Percentiles rank a stretch among this genome's conserved stretches.
phyloP scores from a whole-genome alignment of 2,329 filamentous ascomycete genomes.

The Fusarium luffae region DNA sequence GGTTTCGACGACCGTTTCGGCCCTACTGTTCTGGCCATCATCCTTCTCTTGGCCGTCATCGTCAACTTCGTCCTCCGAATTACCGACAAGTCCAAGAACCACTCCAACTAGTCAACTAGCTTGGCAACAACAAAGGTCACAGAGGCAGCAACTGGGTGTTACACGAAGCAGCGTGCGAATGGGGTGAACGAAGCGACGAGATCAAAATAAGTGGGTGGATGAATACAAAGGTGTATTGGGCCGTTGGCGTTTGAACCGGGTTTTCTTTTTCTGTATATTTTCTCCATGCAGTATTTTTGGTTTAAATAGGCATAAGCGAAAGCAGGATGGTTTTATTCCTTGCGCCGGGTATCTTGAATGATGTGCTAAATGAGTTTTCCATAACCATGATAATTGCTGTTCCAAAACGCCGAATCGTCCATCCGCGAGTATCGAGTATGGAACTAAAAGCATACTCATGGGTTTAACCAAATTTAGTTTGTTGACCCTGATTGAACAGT shows the following conservation, averaged over 20 bases:
- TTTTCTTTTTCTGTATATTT: constrained; percentile 19
- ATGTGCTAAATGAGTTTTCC: constrained; percentile 5
- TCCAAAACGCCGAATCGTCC: constrained; percentile 19
- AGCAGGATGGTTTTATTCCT: constrained; percentile 24
- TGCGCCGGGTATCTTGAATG: constrained; percentile 37
- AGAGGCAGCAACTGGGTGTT: neutral
- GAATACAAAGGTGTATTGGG: constrained; percentile 19
- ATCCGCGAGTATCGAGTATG: neutral
- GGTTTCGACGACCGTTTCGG: constrained; percentile 97
- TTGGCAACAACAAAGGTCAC: neutral
- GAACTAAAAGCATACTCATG: neutral
- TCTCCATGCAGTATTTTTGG: constrained; percentile 28
- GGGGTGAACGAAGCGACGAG: neutral
- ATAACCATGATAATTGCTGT: neutral
- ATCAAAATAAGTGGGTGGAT: constrained; percentile 3
- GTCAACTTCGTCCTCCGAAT: constrained; percentile 94
- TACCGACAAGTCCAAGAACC: constrained; percentile 55
- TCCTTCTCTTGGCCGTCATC: constrained; percentile 87
- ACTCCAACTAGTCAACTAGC: constrained; percentile 37
- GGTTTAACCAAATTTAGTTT: constrained; percentile 11
- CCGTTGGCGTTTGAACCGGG: constrained; percentile 38
- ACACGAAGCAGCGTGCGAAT: neutral
- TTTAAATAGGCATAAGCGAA: constrained; percentile 30
- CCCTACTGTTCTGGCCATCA: constrained; percentile 88
- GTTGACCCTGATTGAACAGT: constrained; percentile 60